These are phyloP conservation scores for Trichosporon ovoides DNA, from an alignment of 1,284 basidiomycete species.

Conservation along the genomic window DNA sequence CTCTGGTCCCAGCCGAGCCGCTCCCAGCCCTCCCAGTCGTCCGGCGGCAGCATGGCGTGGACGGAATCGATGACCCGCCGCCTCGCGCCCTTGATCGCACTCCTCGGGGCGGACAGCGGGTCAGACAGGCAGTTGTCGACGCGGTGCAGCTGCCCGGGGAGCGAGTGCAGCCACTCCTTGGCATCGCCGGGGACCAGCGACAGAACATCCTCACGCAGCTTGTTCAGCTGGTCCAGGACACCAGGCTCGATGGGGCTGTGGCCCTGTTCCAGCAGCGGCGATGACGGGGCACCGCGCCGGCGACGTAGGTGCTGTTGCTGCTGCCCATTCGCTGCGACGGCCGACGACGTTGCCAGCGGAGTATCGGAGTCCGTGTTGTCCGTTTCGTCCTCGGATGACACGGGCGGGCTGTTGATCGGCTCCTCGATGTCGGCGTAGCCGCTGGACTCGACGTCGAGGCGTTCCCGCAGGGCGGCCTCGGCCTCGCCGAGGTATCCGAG, in stretches of 20 bases:
- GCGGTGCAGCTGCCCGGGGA: conserved; percentile 31
- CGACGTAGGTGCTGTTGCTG: conserved; percentile 3
- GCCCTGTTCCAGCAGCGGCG: background rate
- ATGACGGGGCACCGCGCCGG: background rate
- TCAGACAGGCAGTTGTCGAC: conserved; percentile 32
- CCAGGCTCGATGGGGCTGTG: conserved; percentile 12
- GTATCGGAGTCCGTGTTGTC: conserved; percentile 9
- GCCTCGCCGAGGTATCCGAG: conserved; percentile 46
- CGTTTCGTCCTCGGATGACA: conserved; percentile 19
- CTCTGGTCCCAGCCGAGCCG: conserved; percentile 40
- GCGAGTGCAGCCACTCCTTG: conserved; percentile 34
- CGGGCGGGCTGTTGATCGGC: background rate
- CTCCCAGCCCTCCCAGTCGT: conserved; percentile 50
- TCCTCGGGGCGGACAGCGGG: conserved; percentile 10
- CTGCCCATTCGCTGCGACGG: background rate
- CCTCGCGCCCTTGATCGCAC: conserved; percentile 31
- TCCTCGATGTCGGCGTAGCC: conserved; percentile 4
- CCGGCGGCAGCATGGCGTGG: conserved; percentile 41
- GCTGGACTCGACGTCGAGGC: conserved; percentile 24
- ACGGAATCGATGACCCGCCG: conserved; percentile 40
- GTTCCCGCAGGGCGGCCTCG: conserved; percentile 37
- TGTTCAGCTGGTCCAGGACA: conserved; percentile 36
- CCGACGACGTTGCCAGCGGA: background rate
- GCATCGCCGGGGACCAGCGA: conserved; percentile 31
- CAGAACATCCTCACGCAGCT: conserved; percentile 41